These are phyloP conservation scores for Mycosphaerella sp. DNA, from an alignment of 2,329 filamentous ascomycete genomes.

Conservation along the genomic window DNA sequence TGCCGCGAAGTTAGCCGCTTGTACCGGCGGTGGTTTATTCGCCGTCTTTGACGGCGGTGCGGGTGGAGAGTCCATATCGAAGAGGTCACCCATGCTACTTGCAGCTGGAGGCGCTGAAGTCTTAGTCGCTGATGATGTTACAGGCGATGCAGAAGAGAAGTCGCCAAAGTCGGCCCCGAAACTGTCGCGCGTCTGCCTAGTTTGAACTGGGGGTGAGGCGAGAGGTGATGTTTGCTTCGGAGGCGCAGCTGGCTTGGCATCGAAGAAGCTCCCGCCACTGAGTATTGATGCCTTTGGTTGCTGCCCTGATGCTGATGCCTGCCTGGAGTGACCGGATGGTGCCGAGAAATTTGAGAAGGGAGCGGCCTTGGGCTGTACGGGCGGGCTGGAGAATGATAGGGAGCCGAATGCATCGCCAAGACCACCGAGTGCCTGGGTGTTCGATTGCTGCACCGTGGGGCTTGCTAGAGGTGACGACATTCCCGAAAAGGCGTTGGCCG, in stretches of 20 bases:
- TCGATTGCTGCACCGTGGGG: slow-evolving; percentile 26
- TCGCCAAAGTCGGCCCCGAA: slow-evolving; percentile 44
- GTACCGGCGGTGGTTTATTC: slow-evolving; percentile 31
- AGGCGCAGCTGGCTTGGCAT: slow-evolving; percentile 50
- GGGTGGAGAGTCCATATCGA: slow-evolving; percentile 55
- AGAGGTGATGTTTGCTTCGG: slow-evolving; percentile 35
- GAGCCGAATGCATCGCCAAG: slow-evolving; percentile 76
- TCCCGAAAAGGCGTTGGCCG: slow-evolving; percentile 52
- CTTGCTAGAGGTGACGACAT: slow-evolving; percentile 54
- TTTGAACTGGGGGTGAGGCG: slow-evolving; percentile 4
- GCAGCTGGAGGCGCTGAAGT: slow-evolving; percentile 39
- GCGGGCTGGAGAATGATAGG: slow-evolving; percentile 51
- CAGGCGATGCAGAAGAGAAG: slow-evolving; percentile 55
- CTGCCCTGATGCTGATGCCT: slow-evolving; percentile 29
- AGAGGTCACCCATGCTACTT: slow-evolving; percentile 66
- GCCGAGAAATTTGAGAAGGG: slow-evolving; percentile 59
- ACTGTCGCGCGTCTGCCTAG: slow-evolving; percentile 48
- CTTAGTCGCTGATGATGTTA: slow-evolving; percentile 35
- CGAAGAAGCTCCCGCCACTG: slow-evolving; percentile 77
- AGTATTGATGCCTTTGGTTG: slow-evolving; percentile 36
- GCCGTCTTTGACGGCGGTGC: slow-evolving; percentile 35
- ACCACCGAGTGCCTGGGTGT: slow-evolving; percentile 44
- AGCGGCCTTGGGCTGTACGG: slow-evolving; percentile 49
- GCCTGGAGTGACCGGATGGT: slow-evolving; percentile 46
- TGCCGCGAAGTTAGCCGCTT: slow-evolving; percentile 41